Percentiles rank a stretch among this genome's conserved stretches.
Conservation (phyloP, 1,284 basidiomycete species). For the Trametes versicolor region DNA sequence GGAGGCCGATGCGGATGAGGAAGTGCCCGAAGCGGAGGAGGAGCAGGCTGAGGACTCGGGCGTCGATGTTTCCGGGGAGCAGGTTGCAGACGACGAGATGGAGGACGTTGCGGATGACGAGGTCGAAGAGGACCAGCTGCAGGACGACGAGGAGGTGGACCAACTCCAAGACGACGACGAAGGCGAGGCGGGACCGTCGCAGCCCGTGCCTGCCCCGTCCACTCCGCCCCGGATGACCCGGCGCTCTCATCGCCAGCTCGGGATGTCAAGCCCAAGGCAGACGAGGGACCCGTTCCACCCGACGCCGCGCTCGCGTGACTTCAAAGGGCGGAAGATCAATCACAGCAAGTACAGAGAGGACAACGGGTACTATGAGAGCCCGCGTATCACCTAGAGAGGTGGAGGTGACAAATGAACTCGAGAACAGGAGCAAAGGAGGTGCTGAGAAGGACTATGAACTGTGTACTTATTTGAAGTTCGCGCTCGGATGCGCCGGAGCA, state of each 20-base stretch:
- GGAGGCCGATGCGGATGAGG: neutral
- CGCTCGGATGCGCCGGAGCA: too few species aligned
- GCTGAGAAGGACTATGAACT: too few species aligned
- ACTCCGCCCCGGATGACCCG: neutral
- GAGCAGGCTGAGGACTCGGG: slow-evolving; percentile 4
- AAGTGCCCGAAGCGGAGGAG: neutral
- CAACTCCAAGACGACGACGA: neutral
- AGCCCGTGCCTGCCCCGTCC: neutral
- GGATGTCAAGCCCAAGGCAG: neutral
- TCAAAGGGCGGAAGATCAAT: slow-evolving; percentile 6
- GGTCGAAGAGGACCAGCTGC: neutral
- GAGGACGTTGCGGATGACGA: neutral
- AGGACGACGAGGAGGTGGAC: neutral
- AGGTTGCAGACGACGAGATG: neutral
- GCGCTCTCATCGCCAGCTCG: neutral
- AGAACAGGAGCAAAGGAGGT: too few species aligned
- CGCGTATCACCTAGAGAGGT: too few species aligned
- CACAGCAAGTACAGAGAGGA: too few species aligned
- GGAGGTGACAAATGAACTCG: too few species aligned
- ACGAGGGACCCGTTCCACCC: neutral
- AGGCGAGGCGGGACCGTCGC: neutral
- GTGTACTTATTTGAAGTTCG: too few species aligned
- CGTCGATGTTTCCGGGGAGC: neutral
- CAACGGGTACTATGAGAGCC: too few species aligned
- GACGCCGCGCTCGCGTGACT: slow-evolving; percentile 5